phyloP scores from a whole-genome alignment of 1,139 yeast genomes.

The Yamadazyma spencermartinsiae region DNA sequence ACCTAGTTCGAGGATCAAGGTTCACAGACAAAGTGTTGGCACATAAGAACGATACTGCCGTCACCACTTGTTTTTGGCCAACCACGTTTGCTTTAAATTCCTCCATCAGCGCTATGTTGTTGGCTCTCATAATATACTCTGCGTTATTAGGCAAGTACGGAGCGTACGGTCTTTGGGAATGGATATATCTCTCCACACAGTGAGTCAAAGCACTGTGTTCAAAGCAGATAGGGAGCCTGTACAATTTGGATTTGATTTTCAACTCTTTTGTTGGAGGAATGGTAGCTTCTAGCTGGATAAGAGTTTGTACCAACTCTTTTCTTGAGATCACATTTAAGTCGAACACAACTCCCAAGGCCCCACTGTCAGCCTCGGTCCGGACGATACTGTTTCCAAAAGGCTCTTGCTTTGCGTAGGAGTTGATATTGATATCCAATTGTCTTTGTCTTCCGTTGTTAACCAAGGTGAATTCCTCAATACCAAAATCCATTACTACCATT shows the following conservation, averaged over 20 bases:
- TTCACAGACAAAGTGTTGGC: slow-evolving; percentile 8
- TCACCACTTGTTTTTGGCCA: slow-evolving; percentile 7
- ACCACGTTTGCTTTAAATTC: slow-evolving; percentile 7
- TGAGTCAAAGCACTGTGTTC: slow-evolving; percentile 8
- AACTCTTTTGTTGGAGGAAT: slow-evolving; percentile 4
- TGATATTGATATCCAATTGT: slow-evolving; percentile 5
- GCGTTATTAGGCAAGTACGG: slow-evolving; percentile 9
- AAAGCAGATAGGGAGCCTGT: slow-evolving; percentile 8
- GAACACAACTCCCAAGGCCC: slow-evolving; percentile 6
- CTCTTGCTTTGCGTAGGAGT: neutral
- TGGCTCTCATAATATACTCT: slow-evolving; percentile 8
- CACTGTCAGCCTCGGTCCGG: slow-evolving; percentile 8
- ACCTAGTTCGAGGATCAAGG: slow-evolving; percentile 8
- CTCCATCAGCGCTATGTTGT: slow-evolving; percentile 7
- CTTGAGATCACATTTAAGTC: slow-evolving; percentile 3
- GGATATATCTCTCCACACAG: slow-evolving; percentile 7
- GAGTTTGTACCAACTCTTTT: neutral
- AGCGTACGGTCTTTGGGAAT: slow-evolving; percentile 10
- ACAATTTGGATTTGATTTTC: slow-evolving; percentile 6
- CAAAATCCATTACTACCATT: slow-evolving; percentile 6
- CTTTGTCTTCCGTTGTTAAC: slow-evolving; percentile 8
- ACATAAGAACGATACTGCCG: slow-evolving; percentile 10
- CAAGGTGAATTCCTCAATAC: slow-evolving; percentile 6
- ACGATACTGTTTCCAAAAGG: neutral
- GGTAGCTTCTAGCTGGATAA: slow-evolving; percentile 1